Percentiles rank a stretch among this genome's conserved stretches.
phyloP scores from a whole-genome alignment of 192 early-diverging fungal species.

The Backusella tarrabulga region DNA sequence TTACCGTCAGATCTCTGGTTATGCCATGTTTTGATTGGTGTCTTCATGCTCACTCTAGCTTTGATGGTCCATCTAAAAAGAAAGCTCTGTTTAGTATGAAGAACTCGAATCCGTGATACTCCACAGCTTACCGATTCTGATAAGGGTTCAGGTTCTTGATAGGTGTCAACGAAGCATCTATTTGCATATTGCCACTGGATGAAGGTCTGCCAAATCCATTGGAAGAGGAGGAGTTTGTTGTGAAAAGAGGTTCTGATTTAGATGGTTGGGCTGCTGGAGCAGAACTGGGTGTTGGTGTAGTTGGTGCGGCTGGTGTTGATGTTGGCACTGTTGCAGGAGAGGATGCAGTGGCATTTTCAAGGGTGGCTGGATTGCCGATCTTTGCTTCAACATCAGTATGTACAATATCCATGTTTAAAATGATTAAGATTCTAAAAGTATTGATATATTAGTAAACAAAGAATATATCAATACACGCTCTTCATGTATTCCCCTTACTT shows the following conservation, averaged over 20 bases:
- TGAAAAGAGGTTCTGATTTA: slow-evolving; percentile 30
- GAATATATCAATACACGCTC: background rate
- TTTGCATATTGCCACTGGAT: slow-evolving; percentile 18
- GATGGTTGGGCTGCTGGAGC: slow-evolving; percentile 14
- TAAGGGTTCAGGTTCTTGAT: slow-evolving; percentile 85
- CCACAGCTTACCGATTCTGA: slow-evolving; percentile 66
- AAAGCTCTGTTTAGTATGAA: background rate
- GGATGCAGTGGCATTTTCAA: background rate
- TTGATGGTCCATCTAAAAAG: slow-evolving; percentile 85
- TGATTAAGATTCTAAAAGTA: slow-evolving; percentile 29
- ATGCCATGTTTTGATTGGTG: slow-evolving; percentile 76
- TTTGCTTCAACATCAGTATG: slow-evolving; percentile 22
- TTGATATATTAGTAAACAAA: background rate
- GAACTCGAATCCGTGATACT: background rate
- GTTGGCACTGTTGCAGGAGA: background rate
- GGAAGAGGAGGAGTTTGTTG: slow-evolving; percentile 38
- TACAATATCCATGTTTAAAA: slow-evolving; percentile 49
- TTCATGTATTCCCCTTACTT: slow-evolving; percentile 31
- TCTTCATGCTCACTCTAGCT: slow-evolving; percentile 85
- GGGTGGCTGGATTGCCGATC: slow-evolving; percentile 8
- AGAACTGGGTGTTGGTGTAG: background rate
- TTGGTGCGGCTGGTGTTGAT: background rate
- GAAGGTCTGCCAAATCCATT: slow-evolving; percentile 13
- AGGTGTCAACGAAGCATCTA: slow-evolving; percentile 42
- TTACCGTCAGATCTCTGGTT: slow-evolving; percentile 78